These are phyloP conservation scores for Penicillium robsamsonii DNA, from an alignment of 495 filamentous ascomycete species.

Conservation along the genomic window DNA sequence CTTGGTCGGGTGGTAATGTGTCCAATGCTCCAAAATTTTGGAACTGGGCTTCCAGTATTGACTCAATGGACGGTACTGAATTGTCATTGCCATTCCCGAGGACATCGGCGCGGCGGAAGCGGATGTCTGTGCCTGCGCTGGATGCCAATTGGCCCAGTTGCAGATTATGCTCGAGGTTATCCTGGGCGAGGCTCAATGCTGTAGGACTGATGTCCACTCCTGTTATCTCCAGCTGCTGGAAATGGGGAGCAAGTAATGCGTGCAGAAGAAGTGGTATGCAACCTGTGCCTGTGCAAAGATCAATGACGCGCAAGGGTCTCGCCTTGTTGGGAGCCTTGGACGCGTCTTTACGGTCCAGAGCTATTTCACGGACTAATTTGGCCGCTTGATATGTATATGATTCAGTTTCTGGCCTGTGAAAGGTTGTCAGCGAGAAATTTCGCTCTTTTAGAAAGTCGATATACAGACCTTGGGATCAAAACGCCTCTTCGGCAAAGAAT, in stretches of 20 bases:
- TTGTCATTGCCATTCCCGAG: constrained; percentile 33
- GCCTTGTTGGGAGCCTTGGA: not conserved
- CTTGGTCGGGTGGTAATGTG: not conserved
- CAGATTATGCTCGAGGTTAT: constrained; percentile 59
- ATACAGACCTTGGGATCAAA: constrained; percentile 73
- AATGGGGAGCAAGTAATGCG: constrained; percentile 46
- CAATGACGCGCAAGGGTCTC: constrained; percentile 59
- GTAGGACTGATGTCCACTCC: constrained; percentile 39
- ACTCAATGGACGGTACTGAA: constrained; percentile 13
- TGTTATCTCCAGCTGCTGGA: constrained; percentile 34
- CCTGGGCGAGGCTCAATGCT: constrained; percentile 60
- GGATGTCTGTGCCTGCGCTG: constrained; percentile 37
- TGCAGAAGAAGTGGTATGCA: constrained; percentile 80
- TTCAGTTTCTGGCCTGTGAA: constrained; percentile 66
- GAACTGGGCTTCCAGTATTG: not conserved
- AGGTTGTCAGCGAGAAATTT: constrained; percentile 2
- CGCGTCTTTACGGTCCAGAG: not conserved
- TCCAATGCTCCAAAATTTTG: not conserved
- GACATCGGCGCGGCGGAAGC: constrained; percentile 56
- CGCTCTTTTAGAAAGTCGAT: not conserved
- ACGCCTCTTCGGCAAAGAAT: constrained; percentile 75
- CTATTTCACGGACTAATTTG: constrained; percentile 34
- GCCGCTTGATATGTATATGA: constrained; percentile 60
- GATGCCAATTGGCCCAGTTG: constrained; percentile 22
- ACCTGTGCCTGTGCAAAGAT: constrained; percentile 87